A percentile compares a stretch with the other conserved stretches of the same genome.
Conservation (phyloP, 495 filamentous ascomycete genomes). For the Tricharina praecox region DNA sequence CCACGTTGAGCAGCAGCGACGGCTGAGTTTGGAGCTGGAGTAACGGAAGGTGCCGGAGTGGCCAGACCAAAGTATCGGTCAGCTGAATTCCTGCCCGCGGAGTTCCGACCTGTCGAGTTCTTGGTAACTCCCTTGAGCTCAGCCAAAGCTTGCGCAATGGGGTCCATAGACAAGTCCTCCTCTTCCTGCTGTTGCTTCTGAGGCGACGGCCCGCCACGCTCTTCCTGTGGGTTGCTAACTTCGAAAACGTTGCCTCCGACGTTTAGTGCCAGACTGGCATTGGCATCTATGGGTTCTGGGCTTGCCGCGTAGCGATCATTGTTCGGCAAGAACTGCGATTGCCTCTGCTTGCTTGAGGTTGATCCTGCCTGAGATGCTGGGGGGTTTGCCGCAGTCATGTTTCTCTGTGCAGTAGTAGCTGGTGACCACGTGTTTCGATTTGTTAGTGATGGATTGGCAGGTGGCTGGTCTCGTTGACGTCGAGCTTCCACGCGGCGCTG, state of each 20-base stretch:
- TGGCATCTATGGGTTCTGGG: constrained; percentile 82
- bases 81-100: constrained; percentile 72
- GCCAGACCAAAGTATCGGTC: constrained; percentile 83
- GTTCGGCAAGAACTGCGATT: constrained; percentile 30
- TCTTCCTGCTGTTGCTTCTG: constrained; percentile 26
- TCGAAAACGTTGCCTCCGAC: constrained; percentile 94
- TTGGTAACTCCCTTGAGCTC: constrained; percentile 65
- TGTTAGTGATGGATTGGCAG: constrained; percentile 20
- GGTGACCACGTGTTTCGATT: constrained; percentile 49
- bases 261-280: constrained; percentile 87
- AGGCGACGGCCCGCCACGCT: constrained; percentile 17
- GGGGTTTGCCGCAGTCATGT: constrained; percentile 22
- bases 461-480: constrained; percentile 14
- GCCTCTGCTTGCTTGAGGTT: constrained; percentile 14
- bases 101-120: constrained; percentile 48
- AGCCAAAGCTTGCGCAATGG: constrained; percentile 80
- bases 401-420: constrained; percentile 25
- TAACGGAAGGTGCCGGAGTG: constrained; percentile 47
- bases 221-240: constrained; percentile 55
- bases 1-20: constrained; percentile 40
- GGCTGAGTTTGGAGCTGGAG: constrained; percentile 31
- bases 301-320: constrained; percentile 34
- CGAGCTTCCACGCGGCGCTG: constrained; percentile 22
- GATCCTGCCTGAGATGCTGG: constrained; percentile 17
- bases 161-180: constrained; percentile 47